phyloP scores from a whole-genome alignment of 176 grass and related monocot genomes.

The Oryza rufipogon region DNA sequence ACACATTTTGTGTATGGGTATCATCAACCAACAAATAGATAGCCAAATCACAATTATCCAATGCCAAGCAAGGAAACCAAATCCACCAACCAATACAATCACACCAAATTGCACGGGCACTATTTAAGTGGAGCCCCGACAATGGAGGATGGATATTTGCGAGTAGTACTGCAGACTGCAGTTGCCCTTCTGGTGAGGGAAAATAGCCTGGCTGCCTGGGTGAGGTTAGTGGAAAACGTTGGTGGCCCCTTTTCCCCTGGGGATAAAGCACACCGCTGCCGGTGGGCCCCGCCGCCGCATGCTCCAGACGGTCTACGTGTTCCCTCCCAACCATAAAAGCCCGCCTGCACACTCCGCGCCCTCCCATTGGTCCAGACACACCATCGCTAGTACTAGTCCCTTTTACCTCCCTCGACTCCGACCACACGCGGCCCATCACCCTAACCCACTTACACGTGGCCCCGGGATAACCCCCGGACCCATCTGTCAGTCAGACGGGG shows the following conservation, averaged over 20 bases:
- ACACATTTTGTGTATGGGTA: too few relatives aligned
- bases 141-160: too few relatives aligned
- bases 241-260: neutral
- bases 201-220: neutral
- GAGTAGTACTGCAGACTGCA: too few relatives aligned
- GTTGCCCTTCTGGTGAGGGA: neutral
- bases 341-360: slow-evolving; percentile 34
- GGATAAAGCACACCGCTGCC: slow-evolving; percentile 24
- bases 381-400: neutral
- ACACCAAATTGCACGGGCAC: too few relatives aligned
- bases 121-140: too few relatives aligned
- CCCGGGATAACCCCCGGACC: accelerated
- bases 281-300: neutral
- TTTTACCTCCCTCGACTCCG: neutral
- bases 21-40: too few relatives aligned
- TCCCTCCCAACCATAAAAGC: slow-evolving; percentile 30
- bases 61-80: too few relatives aligned
- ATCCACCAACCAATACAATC: too few relatives aligned
- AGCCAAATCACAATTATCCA: too few relatives aligned
- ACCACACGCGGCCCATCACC: accelerated
- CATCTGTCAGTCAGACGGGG: accelerated
- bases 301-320: slow-evolving; percentile 44
- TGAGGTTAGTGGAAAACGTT: slow-evolving; percentile 25
- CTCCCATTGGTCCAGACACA: slow-evolving; percentile 42
- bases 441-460: neutral